phyloP scores from a whole-genome alignment of 345 rosid genomes.

The Mercurialis annua region DNA sequence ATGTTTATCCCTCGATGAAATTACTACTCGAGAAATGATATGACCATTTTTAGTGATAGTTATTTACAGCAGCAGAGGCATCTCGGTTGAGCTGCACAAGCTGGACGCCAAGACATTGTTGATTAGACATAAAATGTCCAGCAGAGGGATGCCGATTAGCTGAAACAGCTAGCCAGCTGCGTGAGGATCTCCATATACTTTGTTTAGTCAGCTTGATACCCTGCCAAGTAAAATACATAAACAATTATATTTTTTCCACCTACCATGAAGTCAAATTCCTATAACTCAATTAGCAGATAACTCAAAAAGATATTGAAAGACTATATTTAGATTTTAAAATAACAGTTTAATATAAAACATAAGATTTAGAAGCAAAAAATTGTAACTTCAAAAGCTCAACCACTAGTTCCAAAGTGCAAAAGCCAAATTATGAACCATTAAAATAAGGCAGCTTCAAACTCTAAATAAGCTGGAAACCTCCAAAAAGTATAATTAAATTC shows the following conservation, averaged over 20 bases:
- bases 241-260: background rate
- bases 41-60: background rate
- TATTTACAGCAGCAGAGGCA: slow-evolving; percentile 98
- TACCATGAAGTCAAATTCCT: background rate
- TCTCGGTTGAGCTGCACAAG: slow-evolving; percentile 96
- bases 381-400: background rate
- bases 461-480: background rate
- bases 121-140: slow-evolving; percentile 86
- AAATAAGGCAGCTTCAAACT: background rate
- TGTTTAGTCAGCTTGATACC: slow-evolving; percentile 83
- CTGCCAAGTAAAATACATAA: slow-evolving; percentile 29
- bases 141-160: slow-evolving; percentile 74
- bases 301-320: background rate
- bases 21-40: background rate
- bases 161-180: slow-evolving; percentile 82
- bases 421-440: background rate
- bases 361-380: background rate
- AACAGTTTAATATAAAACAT: background rate
- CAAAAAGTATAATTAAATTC: background rate
- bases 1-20: background rate
- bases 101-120: slow-evolving; percentile 88
- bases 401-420: background rate
- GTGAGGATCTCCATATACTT: slow-evolving; percentile 80
- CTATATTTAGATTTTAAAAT: background rate
- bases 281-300: too few relatives aligned